These are phyloP conservation scores for Vanderwaltozyma verrucispora DNA, from an alignment of 805 yeast genomes.

Conservation along the genomic window DNA sequence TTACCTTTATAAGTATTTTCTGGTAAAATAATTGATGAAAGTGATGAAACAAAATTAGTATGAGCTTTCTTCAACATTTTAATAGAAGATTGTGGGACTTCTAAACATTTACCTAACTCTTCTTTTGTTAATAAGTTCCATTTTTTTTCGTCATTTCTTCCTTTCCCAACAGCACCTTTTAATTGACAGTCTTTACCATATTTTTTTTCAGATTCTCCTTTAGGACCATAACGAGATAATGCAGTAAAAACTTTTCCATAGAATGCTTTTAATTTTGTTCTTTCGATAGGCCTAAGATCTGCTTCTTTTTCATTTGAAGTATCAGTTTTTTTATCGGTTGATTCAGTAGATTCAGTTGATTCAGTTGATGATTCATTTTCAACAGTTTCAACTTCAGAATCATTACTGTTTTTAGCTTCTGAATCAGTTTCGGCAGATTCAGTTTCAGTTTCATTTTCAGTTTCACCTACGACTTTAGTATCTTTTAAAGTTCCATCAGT, in stretches of 20 bases:
- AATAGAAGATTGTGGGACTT: conserved; percentile 11
- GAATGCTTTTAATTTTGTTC: conserved; percentile 9
- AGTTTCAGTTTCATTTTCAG: too few relatives aligned
- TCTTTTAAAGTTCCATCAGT: too few relatives aligned
- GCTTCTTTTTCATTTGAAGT: too few relatives aligned
- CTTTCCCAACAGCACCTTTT: conserved; percentile 16
- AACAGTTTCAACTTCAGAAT: too few relatives aligned
- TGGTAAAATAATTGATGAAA: conserved; percentile 11
- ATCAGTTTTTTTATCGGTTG: not conserved
- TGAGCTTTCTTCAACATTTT: conserved; percentile 14
- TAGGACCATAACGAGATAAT: conserved; percentile 16
- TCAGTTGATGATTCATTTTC: not conserved
- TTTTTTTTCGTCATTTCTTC: conserved; percentile 13
- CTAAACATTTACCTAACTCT: conserved; percentile 17
- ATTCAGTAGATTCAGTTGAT: not conserved
- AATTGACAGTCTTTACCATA: conserved; percentile 13
- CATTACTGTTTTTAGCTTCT: too few relatives aligned
- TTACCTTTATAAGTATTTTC: conserved; percentile 30
- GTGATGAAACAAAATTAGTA: conserved; percentile 10
- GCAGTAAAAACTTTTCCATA: conserved; percentile 19
- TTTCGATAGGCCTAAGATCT: not conserved
- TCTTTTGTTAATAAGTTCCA: conserved; percentile 15
- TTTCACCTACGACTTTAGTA: too few relatives aligned
- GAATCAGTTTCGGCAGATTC: too few relatives aligned
- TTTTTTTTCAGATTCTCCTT: conserved; percentile 14